Evolutionary conservation across 495 filamentous ascomycete species (phyloP).

Genomic region (Antarctomyces pellizariae): DNA sequence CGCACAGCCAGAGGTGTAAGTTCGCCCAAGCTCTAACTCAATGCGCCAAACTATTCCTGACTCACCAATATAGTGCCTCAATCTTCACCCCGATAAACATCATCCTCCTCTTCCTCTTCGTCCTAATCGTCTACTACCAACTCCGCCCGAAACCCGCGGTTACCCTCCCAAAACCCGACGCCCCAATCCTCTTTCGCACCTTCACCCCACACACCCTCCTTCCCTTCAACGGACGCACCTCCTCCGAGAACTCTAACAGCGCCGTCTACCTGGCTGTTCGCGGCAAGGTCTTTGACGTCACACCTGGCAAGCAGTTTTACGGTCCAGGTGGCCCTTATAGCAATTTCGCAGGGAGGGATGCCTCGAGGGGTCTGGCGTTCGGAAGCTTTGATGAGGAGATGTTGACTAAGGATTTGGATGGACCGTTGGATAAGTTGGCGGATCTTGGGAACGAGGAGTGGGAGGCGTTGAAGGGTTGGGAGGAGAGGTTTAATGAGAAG

Average conservation of each 20-base stretch:
- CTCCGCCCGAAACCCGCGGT: conserved; percentile 34
- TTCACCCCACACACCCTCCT: conserved; percentile 73
- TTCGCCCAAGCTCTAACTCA: conserved; percentile 1
- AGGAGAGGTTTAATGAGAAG: conserved; percentile 79
- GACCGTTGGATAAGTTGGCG: conserved; percentile 58
- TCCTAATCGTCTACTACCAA: conserved; percentile 44
- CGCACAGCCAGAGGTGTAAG: conserved; percentile 7
- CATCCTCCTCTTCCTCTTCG: conserved; percentile 42
- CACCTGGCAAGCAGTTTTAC: conserved; percentile 50
- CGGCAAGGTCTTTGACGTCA: conserved; percentile 83
- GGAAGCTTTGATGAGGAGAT: conserved; percentile 92
- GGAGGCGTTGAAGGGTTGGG: conserved; percentile 72
- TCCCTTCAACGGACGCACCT: conserved; percentile 85
- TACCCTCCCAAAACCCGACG: conserved; percentile 40
- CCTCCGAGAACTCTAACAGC: conserved; percentile 31
- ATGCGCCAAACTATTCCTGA: conserved; percentile 4
- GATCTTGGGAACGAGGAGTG: conserved; percentile 55
- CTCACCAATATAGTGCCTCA: conserved; percentile 21
- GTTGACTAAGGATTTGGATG: conserved; percentile 80
- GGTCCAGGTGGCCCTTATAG: conserved; percentile 75
- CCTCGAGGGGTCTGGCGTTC: conserved; percentile 70
- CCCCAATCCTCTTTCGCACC: conserved; percentile 65
- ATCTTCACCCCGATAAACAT: conserved; percentile 62
- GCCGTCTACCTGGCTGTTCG: conserved; percentile 84
- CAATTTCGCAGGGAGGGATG: conserved; percentile 74